phyloP scores from a whole-genome alignment of 2,329 filamentous ascomycete genomes.

The Periconia sp. region DNA sequence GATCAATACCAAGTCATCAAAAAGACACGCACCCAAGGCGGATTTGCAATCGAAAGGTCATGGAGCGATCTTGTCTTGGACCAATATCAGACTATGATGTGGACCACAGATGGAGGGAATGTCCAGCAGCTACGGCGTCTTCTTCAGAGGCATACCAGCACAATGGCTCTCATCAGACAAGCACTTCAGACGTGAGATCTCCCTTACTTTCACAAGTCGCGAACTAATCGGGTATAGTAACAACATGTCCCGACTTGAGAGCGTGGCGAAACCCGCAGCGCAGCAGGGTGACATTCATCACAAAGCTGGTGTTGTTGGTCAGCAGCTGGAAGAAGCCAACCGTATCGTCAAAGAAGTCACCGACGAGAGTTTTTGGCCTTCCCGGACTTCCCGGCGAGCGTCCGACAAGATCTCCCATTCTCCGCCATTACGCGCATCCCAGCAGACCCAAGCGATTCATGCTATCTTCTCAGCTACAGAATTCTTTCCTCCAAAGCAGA shows the following conservation, averaged over 20 bases:
- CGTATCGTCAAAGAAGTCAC: constrained; percentile 34
- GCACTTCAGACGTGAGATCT: constrained; percentile 49
- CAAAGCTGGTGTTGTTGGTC: constrained; percentile 23
- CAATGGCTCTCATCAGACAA: constrained; percentile 48
- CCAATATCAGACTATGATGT: constrained; percentile 52
- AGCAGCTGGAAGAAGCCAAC: constrained; percentile 39
- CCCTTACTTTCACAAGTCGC: not conserved
- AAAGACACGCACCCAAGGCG: constrained; percentile 47
- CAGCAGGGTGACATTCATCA: constrained; percentile 41
- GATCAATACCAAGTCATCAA: constrained; percentile 54
- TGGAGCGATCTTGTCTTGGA: constrained; percentile 52
- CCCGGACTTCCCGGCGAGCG: constrained; percentile 14
- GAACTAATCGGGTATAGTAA: constrained; percentile 29
- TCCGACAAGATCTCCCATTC: constrained; percentile 19
- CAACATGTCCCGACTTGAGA: constrained; percentile 40
- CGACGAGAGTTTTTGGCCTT: constrained; percentile 13
- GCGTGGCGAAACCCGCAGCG: constrained; percentile 36
- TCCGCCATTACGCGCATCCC: not conserved
- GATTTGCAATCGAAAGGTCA: constrained; percentile 50
- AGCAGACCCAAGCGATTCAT: not conserved
- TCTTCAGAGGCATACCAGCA: constrained; percentile 51
- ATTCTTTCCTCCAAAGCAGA: constrained; percentile 8
- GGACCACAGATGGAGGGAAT: constrained; percentile 53
- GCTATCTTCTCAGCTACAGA: constrained; percentile 7
- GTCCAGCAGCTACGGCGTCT: constrained; percentile 48